These are phyloP conservation scores for Closterium sp. DNA, from an alignment of 139 green algal genomes.

Conservation along the genomic window DNA sequence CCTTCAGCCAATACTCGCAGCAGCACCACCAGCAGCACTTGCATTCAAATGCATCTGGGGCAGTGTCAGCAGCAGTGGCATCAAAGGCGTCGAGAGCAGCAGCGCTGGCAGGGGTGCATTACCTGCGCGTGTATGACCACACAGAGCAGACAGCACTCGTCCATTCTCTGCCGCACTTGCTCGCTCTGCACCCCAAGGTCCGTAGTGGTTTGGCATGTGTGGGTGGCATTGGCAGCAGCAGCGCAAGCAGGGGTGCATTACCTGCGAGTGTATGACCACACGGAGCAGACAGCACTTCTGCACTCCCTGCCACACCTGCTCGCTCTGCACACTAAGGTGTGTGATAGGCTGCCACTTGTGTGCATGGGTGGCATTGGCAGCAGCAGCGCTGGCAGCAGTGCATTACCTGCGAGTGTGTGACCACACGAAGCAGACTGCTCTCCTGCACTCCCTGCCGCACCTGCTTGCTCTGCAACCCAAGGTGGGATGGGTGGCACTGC, in stretches of 20 bases:
- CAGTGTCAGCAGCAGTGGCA: background rate
- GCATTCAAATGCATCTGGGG: background rate
- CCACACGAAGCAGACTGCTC: background rate
- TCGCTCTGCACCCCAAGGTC: too few relatives aligned
- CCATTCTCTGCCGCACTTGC: too few relatives aligned
- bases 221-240: background rate
- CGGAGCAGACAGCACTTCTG: conserved; percentile 57
- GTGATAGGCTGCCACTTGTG: too few relatives aligned
- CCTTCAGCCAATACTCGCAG: background rate
- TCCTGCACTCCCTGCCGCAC: background rate
- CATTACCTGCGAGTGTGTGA: background rate
- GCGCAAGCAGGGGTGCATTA: conserved; percentile 63
- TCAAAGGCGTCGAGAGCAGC: background rate
- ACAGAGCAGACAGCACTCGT: too few relatives aligned
- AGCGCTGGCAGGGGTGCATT: conserved; percentile 61
- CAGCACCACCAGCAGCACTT: background rate
- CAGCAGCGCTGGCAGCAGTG: background rate
- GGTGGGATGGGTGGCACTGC: too few relatives aligned
- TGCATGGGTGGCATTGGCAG: too few relatives aligned
- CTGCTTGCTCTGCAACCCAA: background rate
- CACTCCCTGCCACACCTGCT: background rate
- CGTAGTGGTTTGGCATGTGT: too few relatives aligned
- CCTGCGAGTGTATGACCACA: conserved; percentile 72
- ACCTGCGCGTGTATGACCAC: conserved; percentile 73
- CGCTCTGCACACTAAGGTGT: background rate